Evolutionary conservation across 139 green algal species (phyloP).

Genomic region (Chlorella sp.): DNA sequence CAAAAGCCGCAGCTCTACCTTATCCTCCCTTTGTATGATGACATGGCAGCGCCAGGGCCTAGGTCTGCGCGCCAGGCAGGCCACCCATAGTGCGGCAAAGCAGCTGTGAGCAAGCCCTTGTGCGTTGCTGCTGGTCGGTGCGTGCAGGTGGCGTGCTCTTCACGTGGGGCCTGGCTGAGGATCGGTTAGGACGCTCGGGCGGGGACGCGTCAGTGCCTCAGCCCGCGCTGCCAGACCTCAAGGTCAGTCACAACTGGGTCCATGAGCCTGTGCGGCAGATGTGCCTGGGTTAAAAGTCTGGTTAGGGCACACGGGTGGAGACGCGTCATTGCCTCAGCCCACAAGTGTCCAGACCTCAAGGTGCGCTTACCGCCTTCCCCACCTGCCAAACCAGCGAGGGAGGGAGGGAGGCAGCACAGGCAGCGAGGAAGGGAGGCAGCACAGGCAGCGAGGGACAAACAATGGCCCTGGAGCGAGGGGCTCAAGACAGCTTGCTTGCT

Average conservation of each 20-base stretch:
- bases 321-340: constrained; percentile 20
- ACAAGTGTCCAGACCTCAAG: constrained; percentile 20
- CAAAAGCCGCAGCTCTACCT: neutral
- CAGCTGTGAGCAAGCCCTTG: no score
- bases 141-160: constrained; percentile 31
- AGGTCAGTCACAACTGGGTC: constrained; percentile 7
- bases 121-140: neutral
- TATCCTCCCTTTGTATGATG: no score
- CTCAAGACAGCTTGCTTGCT: neutral
- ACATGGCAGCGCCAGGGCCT: no score
- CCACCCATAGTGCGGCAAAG: no score
- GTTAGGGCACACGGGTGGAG: constrained; percentile 19
- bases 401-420: neutral
- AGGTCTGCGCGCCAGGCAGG: no score
- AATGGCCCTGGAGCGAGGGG: neutral
- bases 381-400: no score
- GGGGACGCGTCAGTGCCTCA: constrained; percentile 26
- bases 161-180: constrained; percentile 45
- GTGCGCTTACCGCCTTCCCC: neutral
- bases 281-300: neutral
- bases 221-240: constrained; percentile 19
- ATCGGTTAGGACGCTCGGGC: constrained; percentile 21
- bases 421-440: neutral
- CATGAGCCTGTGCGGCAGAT: neutral
- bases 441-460: neutral